Conservation (phyloP, 805 yeast genomes). For the Metschnikowia gruessii region DNA sequence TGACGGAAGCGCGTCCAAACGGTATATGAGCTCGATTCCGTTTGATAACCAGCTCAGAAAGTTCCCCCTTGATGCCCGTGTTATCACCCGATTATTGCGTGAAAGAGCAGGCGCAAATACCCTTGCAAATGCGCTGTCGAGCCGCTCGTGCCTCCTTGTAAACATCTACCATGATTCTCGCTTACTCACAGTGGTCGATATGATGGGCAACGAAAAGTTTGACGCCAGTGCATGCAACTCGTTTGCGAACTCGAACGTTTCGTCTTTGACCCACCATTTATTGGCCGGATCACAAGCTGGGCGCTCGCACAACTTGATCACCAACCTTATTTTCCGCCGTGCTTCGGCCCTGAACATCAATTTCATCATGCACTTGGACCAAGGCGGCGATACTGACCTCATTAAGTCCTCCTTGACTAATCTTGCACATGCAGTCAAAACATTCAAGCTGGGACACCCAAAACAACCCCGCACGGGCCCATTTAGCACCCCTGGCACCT, state of each 20-base stretch:
- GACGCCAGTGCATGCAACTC: constrained; percentile 17
- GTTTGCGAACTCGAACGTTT: constrained; percentile 28
- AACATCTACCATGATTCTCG: constrained; percentile 22
- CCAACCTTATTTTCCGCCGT: constrained; percentile 27
- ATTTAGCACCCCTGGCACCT: too few relatives aligned
- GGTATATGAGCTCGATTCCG: constrained; percentile 14
- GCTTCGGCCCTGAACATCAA: constrained; percentile 14
- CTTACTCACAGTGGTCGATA: constrained; percentile 25
- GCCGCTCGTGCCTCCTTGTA: constrained; percentile 29
- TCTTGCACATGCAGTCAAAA: constrained; percentile 23
- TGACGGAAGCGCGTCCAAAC: constrained; percentile 12
- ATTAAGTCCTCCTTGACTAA: constrained; percentile 28
- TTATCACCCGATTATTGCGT: constrained; percentile 17
- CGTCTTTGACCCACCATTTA: constrained; percentile 29
- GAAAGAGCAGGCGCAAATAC: constrained; percentile 24
- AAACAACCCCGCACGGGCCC: background rate
- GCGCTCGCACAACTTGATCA: constrained; percentile 27
- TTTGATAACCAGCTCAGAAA: constrained; percentile 18
- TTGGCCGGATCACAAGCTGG: constrained; percentile 13
- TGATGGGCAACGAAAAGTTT: constrained; percentile 32
- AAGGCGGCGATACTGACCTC: constrained; percentile 23
- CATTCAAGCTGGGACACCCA: constrained; percentile 10
- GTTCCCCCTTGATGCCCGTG: constrained; percentile 6
- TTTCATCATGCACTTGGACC: constrained; percentile 29
- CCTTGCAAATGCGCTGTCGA: constrained; percentile 20